Base-by-base conservation (phyloP, 768 basidiomycete genomes). In the Flagelloscypha sp. region DNA sequence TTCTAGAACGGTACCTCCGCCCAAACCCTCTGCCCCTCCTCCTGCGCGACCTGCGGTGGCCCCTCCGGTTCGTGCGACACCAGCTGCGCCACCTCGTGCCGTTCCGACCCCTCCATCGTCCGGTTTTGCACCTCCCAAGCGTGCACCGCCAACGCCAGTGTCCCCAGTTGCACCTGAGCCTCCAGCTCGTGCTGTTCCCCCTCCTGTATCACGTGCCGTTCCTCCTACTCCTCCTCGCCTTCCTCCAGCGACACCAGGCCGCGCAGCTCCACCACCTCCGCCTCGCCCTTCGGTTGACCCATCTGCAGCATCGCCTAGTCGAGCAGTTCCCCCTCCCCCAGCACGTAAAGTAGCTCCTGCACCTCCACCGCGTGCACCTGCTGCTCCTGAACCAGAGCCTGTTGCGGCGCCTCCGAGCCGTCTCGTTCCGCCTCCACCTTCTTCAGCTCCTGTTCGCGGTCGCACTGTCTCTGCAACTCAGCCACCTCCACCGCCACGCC, bases 231-330 rank as follows among this genome's bases (percentile, higher is more conserved):
- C 67, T 15, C 59, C 66, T 24, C 65, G 66, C 28, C 59, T 39
- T 19, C 41, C 40, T 16, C 58, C 55, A 6, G 40, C 52, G 7
- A 47, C 53, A 9, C 60, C 63, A 17, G 39, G 61, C 16, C 66
- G 73, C 33, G 52, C 60, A 20, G 55, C 64, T 7, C 66, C 69
- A 9, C 58, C 66, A 7, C 45, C 67, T 2, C 68, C 66, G 2
- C 42, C 59, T 34, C 64, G 70, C 20, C 45, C 49, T 9, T 45
- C 58, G 16, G 52, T 53, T 10, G 43, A 46, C 10, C 41, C 54
- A 5, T 28, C 52, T 48, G 33, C 33, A 16, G 43, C 28, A 16
- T 36, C 30, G 24, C 36, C 5, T 47, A 11, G 20, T 16, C 56
- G 65, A 39, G 45, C 41, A 16, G 55, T 52, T 10, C 67, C 67